Evolutionary conservation across 257 asterid species (phyloP).

Genomic region (Avicennia marina): DNA sequence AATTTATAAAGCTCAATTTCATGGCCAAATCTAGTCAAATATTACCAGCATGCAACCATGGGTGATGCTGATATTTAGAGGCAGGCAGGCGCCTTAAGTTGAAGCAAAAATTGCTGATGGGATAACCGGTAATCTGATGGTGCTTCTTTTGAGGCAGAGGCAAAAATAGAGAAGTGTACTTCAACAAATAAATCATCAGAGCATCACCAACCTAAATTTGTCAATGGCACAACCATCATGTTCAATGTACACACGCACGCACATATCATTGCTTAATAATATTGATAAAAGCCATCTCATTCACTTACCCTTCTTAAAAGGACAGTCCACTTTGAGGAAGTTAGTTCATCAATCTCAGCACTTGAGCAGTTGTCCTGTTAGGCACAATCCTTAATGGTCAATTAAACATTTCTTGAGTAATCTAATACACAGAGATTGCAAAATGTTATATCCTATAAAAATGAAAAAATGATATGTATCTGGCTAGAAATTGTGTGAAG

Average conservation of each 20-base stretch:
- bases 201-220: constrained; percentile 67
- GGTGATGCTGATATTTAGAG: constrained; percentile 21
- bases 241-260: background rate
- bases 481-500: background rate
- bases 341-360: constrained; percentile 43
- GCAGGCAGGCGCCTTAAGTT: constrained; percentile 21
- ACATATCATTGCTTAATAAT: background rate
- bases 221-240: constrained; percentile 17
- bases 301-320: constrained; percentile 61
- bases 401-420: background rate
- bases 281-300: constrained; percentile 10
- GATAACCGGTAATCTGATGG: constrained; percentile 69
- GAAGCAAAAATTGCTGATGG: constrained; percentile 43
- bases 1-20: background rate
- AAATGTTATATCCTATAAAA: background rate
- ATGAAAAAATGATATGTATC: background rate
- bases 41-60: constrained; percentile 35
- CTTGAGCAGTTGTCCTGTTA: constrained; percentile 44
- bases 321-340: constrained; percentile 57
- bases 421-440: background rate
- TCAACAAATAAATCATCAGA: constrained; percentile 64
- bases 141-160: constrained; percentile 54
- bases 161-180: constrained; percentile 60
- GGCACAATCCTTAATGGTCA: constrained; percentile 7
- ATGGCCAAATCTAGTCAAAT: constrained; percentile 1